Base-by-base conservation (phyloP, 83 land plant species). In the Picea abies region DNA sequence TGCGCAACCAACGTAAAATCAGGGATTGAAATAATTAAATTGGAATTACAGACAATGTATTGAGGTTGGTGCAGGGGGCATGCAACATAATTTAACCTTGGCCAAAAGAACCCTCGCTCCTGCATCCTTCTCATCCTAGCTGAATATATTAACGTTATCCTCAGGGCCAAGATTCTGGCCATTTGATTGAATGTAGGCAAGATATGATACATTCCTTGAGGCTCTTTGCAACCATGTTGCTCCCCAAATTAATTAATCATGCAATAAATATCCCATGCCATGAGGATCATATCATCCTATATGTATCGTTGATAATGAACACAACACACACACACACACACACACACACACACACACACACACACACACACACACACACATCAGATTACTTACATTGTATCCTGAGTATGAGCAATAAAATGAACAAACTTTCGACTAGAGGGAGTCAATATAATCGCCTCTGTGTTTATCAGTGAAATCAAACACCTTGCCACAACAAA, bases 241-340 rank as follows among this genome's bases (percentile, higher is more conserved):
- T 80, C 96, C 97, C 97, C 99, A 96, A 0, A 94, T 41, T 47
- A 94, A 82, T 76, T 96, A 97, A 85, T 96, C 99, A 94, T 96
- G 37, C 49, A 47, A 5, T 6, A 44, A 47, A 47, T 6, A 0
- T 6, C 9, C 49, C 49, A 47, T 47, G 8, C 49, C 49, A 47
- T 47, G 49, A 47, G 41, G 49, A 47, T 47, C 49, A 47, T 47
- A 47, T 47, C 49, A 47, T 47, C 49, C 5, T 47, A 6, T 47
- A 39, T 39, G 5, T 47, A 47, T 47, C 49, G 0, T 8, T 47
- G 9, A 6, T 6, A 6, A 47, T 47, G 9, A 6, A 47, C 49
- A 47, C 0, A 8, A 47, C 3, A 3, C 5, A 39, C 5, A 39
- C 5, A 39, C 5, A 80, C 56, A 26, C 41, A 39, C 16, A 60